phyloP scores from a whole-genome alignment of 192 early-diverging fungal genomes.

The Chytriomyces confervae region DNA sequence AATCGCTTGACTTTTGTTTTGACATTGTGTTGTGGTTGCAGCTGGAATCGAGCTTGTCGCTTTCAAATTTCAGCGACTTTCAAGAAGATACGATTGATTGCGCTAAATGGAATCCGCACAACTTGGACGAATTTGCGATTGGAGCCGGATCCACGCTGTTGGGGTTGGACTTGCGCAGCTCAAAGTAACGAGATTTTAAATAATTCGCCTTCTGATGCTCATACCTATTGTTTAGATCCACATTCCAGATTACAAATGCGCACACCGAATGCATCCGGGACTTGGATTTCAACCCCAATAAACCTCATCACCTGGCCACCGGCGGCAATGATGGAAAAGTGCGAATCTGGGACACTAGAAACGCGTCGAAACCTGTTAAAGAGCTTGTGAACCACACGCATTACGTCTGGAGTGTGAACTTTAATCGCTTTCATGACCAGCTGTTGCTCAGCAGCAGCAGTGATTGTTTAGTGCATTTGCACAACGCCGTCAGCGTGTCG shows the following conservation, averaged over 20 bases:
- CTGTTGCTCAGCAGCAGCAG: conserved; percentile 82
- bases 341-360: conserved; percentile 88
- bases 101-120: conserved; percentile 72
- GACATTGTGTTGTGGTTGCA: neutral
- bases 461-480: conserved; percentile 86
- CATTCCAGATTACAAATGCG: conserved; percentile 60
- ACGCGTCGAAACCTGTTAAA: conserved; percentile 60
- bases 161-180: conserved; percentile 74
- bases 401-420: conserved; percentile 86
- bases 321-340: conserved; percentile 87
- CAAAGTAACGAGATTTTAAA: conserved; percentile 6
- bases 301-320: conserved; percentile 81
- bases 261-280: conserved; percentile 76
- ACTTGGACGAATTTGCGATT: conserved; percentile 60
- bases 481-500: conserved; percentile 78
- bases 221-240: neutral
- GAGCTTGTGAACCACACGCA: conserved; percentile 81
- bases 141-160: conserved; percentile 64
- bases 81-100: conserved; percentile 21
- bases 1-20: conserved; percentile 27
- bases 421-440: conserved; percentile 93
- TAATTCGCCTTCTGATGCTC: neutral
- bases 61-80: neutral
- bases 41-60: neutral
- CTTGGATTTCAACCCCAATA: conserved; percentile 87